A percentile compares a stretch with the other conserved stretches of the same genome.
Evolutionary conservation across 1,139 yeast genomes (phyloP).

Genomic region (Suhomyces bolitotheri): DNA sequence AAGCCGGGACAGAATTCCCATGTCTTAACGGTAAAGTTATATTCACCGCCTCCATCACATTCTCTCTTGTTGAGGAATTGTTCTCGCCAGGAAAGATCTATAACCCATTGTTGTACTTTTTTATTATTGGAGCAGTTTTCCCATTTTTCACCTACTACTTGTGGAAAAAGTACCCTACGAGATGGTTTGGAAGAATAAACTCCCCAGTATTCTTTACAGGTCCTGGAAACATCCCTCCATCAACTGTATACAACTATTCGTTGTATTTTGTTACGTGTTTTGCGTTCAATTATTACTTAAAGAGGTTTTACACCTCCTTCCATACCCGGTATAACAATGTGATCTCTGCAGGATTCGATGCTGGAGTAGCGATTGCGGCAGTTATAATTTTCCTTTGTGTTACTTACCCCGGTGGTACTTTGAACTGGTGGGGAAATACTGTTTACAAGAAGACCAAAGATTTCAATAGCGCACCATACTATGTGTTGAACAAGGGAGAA

Average conservation of each 20-base stretch:
- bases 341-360: conserved; percentile 25
- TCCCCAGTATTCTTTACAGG: conserved; percentile 53
- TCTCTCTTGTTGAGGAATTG: conserved; percentile 29
- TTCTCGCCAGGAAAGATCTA: conserved; percentile 42
- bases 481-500: conserved; percentile 30
- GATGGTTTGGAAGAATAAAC: conserved; percentile 29
- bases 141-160: conserved; percentile 35
- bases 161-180: conserved; percentile 22
- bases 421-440: conserved; percentile 44
- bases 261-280: conserved; percentile 49
- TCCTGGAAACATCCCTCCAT: conserved; percentile 53
- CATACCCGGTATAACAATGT: conserved; percentile 26
- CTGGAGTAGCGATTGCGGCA: conserved; percentile 25
- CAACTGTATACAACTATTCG: conserved; percentile 51
- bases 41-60: conserved; percentile 18
- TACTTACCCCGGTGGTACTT: conserved; percentile 26
- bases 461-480: conserved; percentile 25
- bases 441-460: conserved; percentile 26
- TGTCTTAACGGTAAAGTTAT: conserved; percentile 22
- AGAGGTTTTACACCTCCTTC: conserved; percentile 37
- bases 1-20: conserved; percentile 19
- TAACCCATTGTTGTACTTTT: conserved; percentile 41
- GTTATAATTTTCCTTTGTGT: conserved; percentile 26
- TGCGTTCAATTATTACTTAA: conserved; percentile 51
- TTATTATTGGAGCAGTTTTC: conserved; percentile 46